Conservation (phyloP, 2,329 filamentous ascomycete genomes). For the Sarocladiaceae sp. region DNA sequence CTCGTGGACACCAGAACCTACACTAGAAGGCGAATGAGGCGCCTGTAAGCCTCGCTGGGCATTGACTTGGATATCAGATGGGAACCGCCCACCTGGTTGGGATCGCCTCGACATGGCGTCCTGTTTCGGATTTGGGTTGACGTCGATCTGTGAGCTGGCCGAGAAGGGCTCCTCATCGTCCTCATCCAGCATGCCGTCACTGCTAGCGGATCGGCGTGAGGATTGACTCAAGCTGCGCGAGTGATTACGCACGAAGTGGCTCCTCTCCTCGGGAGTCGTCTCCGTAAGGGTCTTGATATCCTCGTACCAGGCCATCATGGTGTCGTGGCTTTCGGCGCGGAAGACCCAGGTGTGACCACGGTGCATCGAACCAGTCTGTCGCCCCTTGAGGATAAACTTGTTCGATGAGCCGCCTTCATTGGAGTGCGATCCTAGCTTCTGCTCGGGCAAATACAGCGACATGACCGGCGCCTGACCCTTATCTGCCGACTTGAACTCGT, state of each 20-base stretch:
- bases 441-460: constrained; percentile 91
- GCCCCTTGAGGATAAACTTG: constrained; percentile 97
- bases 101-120: constrained; percentile 60
- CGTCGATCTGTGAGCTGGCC: constrained; percentile 41
- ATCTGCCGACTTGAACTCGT: constrained; percentile 99
- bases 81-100: constrained; percentile 93
- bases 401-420: constrained; percentile 78
- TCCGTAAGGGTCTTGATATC: constrained; percentile 89
- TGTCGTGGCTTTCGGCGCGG: constrained; percentile 73
- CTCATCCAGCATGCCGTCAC: constrained; percentile 56
- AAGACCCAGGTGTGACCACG: constrained; percentile 73
- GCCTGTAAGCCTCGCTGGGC: constrained; percentile 73
- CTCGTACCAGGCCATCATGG: constrained; percentile 95
- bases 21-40: constrained; percentile 75
- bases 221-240: constrained; percentile 71
- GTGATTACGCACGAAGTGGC: constrained; percentile 80
- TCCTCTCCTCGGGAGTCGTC: constrained; percentile 81
- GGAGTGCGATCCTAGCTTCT: constrained; percentile 92
- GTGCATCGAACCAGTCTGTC: constrained; percentile 90
- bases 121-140: constrained; percentile 44
- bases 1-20: constrained; percentile 58
- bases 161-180: constrained; percentile 64
- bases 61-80: constrained; percentile 86
- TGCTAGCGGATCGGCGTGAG: constrained; percentile 60
- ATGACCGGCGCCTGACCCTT: constrained; percentile 88